Conservation (phyloP, 768 basidiomycete species). For the Macrolepiota dolichaula region DNA sequence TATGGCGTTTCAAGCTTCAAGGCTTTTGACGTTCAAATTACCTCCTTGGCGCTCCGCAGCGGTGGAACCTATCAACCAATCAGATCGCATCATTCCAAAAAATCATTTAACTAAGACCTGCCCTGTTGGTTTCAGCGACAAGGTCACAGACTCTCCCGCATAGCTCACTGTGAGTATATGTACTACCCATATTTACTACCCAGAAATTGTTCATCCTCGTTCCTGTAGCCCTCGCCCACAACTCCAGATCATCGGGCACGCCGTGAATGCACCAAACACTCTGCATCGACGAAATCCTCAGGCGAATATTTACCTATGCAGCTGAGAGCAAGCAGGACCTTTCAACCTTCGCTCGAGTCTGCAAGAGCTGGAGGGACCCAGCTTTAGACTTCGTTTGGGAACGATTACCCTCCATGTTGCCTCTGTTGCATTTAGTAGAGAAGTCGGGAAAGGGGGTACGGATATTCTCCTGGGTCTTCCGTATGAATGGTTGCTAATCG, state of each 20-base stretch:
- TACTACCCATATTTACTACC: background rate
- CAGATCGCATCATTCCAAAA: conserved; percentile 3
- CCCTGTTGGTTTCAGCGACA: background rate
- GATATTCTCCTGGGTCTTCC: background rate
- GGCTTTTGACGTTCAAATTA: background rate
- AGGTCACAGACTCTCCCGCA: background rate
- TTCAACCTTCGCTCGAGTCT: conserved; percentile 34
- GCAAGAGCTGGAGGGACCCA: conserved; percentile 45
- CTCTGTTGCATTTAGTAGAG: background rate
- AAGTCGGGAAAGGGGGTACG: conserved; percentile 17
- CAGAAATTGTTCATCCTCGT: background rate
- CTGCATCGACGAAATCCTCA: conserved; percentile 48
- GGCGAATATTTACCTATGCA: conserved; percentile 33
- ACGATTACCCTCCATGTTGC: conserved; percentile 29
- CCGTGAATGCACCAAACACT: conserved; percentile 39
- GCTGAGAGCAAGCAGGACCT: conserved; percentile 28
- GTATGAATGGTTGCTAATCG: background rate
- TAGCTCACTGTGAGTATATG: background rate
- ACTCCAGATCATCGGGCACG: background rate
- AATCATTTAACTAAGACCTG: background rate
- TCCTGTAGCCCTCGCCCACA: background rate
- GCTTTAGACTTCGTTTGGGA: conserved; percentile 46
- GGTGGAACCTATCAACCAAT: background rate
- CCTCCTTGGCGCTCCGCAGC: background rate
- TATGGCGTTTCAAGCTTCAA: background rate